phyloP scores from a whole-genome alignment of 2,329 filamentous ascomycete genomes.

The Colletotrichum sp. region DNA sequence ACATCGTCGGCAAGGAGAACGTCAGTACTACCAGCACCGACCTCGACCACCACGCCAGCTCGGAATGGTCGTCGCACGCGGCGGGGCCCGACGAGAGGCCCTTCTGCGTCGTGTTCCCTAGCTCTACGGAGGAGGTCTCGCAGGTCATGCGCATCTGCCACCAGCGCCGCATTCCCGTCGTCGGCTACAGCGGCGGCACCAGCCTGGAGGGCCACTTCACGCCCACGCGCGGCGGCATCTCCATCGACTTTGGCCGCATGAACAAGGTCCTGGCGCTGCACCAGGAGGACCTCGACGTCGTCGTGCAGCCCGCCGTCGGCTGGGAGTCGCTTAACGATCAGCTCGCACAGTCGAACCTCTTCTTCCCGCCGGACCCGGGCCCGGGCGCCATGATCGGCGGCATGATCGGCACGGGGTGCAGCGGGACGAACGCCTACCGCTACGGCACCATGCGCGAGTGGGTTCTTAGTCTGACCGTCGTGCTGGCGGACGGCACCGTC shows the following conservation, averaged over 20 bases:
- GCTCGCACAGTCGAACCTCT: slow-evolving; percentile 74
- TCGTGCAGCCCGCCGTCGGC: slow-evolving; percentile 81
- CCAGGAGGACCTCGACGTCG: slow-evolving; percentile 76
- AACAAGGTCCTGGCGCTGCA: slow-evolving; percentile 79
- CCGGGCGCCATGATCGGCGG: slow-evolving; percentile 93
- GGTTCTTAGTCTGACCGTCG: slow-evolving; percentile 86
- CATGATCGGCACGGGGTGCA: slow-evolving; percentile 77
- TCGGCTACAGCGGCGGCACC: slow-evolving; percentile 86
- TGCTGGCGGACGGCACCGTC: slow-evolving; percentile 87
- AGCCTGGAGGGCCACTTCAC: slow-evolving; percentile 90
- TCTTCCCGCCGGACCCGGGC: slow-evolving; percentile 92
- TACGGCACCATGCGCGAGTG: slow-evolving; percentile 96
- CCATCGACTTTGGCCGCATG: slow-evolving; percentile 87
- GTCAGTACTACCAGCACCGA: slow-evolving; percentile 65
- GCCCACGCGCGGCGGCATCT: slow-evolving; percentile 81
- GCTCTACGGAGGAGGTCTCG: slow-evolving; percentile 82
- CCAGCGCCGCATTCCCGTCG: slow-evolving; percentile 79
- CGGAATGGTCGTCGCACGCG: slow-evolving; percentile 67
- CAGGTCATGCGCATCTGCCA: slow-evolving; percentile 90
- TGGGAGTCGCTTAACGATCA: slow-evolving; percentile 88
- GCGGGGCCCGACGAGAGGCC: slow-evolving; percentile 53
- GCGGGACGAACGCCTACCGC: slow-evolving; percentile 87
- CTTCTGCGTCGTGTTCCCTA: slow-evolving; percentile 78
- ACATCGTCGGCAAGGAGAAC: slow-evolving; percentile 67
- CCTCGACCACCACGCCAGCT: slow-evolving; percentile 61